Percentiles rank a stretch among this genome's conserved stretches.
phyloP scores from a whole-genome alignment of 192 early-diverging fungal species.

The Coemansia sp. region DNA sequence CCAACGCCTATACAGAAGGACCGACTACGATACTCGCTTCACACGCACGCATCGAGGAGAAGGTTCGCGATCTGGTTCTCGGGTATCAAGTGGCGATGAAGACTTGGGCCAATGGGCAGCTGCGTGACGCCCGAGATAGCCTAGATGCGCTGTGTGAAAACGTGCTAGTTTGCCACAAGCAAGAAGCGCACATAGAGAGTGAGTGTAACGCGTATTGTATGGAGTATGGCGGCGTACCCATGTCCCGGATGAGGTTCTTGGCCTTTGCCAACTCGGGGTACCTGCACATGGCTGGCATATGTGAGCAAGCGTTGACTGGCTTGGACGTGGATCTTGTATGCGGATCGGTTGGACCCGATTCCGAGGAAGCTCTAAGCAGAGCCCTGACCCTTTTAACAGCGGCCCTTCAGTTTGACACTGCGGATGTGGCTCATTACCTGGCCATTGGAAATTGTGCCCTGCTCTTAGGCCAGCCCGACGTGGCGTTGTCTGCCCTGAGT shows the following conservation, averaged over 20 bases:
- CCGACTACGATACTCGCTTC: not conserved
- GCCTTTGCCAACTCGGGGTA: slow-evolving; percentile 23
- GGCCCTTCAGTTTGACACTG: slow-evolving; percentile 21
- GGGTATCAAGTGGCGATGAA: slow-evolving; percentile 31
- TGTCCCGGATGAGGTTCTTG: slow-evolving; percentile 29
- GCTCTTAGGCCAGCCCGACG: slow-evolving; percentile 27
- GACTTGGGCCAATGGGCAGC: slow-evolving; percentile 23
- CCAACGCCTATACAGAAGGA: not conserved
- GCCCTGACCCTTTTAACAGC: slow-evolving; percentile 16
- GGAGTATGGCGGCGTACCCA: slow-evolving; percentile 42
- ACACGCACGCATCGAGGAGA: slow-evolving; percentile 29
- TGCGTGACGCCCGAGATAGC: slow-evolving; percentile 11
- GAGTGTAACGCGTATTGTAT: slow-evolving; percentile 45
- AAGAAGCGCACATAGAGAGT: slow-evolving; percentile 28
- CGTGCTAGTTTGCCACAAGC: slow-evolving; percentile 9
- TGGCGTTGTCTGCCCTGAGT: slow-evolving; percentile 29
- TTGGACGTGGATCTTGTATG: not conserved
- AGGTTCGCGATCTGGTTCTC: slow-evolving; percentile 26
- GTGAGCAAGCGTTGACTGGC: not conserved
- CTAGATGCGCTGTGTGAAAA: slow-evolving; percentile 20
- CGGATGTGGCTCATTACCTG: slow-evolving; percentile 18
- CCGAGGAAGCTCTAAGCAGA: not conserved
- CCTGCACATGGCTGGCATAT: slow-evolving; percentile 4
- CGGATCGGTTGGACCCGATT: not conserved
- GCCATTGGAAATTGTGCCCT: slow-evolving; percentile 40